Conservation (phyloP, 345 rosid genomes). For the Gossypium thurberi region DNA sequence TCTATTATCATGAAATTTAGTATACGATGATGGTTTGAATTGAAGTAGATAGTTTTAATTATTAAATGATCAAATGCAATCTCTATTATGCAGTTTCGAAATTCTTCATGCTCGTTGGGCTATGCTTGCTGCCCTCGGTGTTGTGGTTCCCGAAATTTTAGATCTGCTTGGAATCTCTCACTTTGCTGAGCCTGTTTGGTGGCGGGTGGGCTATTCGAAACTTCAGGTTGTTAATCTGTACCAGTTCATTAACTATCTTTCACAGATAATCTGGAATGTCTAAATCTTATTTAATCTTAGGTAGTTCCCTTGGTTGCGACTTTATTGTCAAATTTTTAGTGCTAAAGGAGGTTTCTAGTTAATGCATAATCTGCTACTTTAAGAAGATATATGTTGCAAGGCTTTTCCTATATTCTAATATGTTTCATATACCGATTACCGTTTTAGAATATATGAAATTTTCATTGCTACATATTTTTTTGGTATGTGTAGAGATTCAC, state of each 20-base stretch:
- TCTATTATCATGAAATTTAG: neutral
- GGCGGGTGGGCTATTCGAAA: slow-evolving; percentile 92
- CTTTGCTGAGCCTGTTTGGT: slow-evolving; percentile 87
- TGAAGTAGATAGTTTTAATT: neutral
- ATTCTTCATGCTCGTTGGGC: slow-evolving; percentile 98
- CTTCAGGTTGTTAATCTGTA: slow-evolving; percentile 45
- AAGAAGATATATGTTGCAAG: neutral
- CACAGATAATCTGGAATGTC: neutral
- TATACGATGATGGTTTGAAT: neutral
- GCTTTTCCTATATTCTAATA: neutral
- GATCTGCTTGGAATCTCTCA: slow-evolving; percentile 63
- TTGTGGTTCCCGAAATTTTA: slow-evolving; percentile 74
- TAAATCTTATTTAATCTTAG: neutral
- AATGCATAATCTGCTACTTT: neutral
- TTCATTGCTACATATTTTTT: neutral
- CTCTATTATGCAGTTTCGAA: slow-evolving; percentile 59
- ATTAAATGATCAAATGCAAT: neutral
- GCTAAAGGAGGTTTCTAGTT: neutral
- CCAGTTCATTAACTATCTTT: neutral
- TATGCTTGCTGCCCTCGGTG: slow-evolving; percentile 92
- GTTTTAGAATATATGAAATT: neutral
- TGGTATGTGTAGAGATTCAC: neutral
- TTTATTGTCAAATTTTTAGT: neutral
- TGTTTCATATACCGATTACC: neutral
- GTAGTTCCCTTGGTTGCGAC: neutral